Base-by-base conservation (phyloP, 1,284 basidiomycete species). In the Cutaneotrichosporon dermatis region DNA sequence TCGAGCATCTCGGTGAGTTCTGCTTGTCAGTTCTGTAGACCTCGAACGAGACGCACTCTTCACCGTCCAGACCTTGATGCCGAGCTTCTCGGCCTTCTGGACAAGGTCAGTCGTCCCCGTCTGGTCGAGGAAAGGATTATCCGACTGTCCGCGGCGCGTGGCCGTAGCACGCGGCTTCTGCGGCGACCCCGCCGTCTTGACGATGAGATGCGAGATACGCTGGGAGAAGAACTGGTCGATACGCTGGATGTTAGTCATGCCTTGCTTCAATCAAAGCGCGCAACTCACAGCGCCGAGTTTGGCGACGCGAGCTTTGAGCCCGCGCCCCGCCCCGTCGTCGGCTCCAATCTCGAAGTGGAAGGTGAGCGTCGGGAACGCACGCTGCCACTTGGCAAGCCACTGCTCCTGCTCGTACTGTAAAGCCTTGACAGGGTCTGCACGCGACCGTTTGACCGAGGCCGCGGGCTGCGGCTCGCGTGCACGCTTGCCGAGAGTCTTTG, bases 11-110 rank as follows among this genome's bases (percentile, higher is more conserved):
- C 69, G 45, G 60, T 51, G 52, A 71, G 65, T 58, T 72, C 68
- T 79, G 34, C 12, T 37, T 16, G n/a, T 51, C 37, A 41, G 13
- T 34, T 16, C 6, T 37, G 37, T 9, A 3, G 5, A 12, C 33
- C 15, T 8, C 2, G 4, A 25, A 25, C 25, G 25, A 25, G 25
- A 88, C 88, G 69, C 83, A 93, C 73, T 90, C 80, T 84, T 78
- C 5, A 87, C 80, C 43, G 80, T 86, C 94, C 96, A 99, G 36
- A 98, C 85, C 78, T 97, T 98, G 76, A 92, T 89, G 41, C 85
- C 84, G 66, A 89, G 88, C 40, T 82, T 82, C 51, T 85, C 79
- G 2, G 93, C 92, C 73, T 93, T 91, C 58, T 82, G 78, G 4
- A 91, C 82, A 39, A 93, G 82, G 58, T 83, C 82, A 43, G 83